These are phyloP conservation scores for Pseudogymnoascus sp. DNA, from an alignment of 2,329 filamentous ascomycete species.

Conservation along the genomic window DNA sequence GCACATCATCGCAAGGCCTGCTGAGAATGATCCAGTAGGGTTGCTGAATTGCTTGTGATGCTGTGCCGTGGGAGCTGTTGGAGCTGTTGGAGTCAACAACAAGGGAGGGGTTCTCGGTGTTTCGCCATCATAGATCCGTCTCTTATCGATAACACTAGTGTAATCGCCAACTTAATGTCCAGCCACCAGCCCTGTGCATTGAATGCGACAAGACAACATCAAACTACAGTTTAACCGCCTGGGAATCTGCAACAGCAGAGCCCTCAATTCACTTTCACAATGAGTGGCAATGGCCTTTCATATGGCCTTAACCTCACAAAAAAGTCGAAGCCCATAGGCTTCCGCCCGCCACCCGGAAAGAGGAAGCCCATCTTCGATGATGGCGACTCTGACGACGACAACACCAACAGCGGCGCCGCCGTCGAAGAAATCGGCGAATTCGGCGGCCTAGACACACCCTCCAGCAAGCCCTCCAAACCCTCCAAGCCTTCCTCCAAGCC, in stretches of 20 bases:
- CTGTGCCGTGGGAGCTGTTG: neutral
- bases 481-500: constrained; percentile 55
- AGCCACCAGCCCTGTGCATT: neutral
- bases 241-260: neutral
- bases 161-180: constrained; percentile 1
- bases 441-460: constrained; percentile 35
- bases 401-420: constrained; percentile 27
- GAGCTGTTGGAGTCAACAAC: neutral
- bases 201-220: neutral
- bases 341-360: constrained; percentile 43
- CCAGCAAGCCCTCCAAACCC: constrained; percentile 48
- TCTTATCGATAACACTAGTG: constrained; percentile 11
- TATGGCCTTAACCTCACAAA: constrained; percentile 55
- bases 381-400: constrained; percentile 44
- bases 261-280: constrained; percentile 15
- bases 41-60: neutral
- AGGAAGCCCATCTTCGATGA: constrained; percentile 53
- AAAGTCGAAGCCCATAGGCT: constrained; percentile 39
- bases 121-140: neutral
- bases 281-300: constrained; percentile 35
- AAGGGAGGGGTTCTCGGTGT: neutral
- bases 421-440: constrained; percentile 55
- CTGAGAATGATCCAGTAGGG: neutral
- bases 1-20: neutral
- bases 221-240: neutral